A percentile compares a stretch with the other conserved stretches of the same genome.
Conservation (phyloP, 2,329 filamentous ascomycete genomes). For the Emydomyces testavorans region DNA sequence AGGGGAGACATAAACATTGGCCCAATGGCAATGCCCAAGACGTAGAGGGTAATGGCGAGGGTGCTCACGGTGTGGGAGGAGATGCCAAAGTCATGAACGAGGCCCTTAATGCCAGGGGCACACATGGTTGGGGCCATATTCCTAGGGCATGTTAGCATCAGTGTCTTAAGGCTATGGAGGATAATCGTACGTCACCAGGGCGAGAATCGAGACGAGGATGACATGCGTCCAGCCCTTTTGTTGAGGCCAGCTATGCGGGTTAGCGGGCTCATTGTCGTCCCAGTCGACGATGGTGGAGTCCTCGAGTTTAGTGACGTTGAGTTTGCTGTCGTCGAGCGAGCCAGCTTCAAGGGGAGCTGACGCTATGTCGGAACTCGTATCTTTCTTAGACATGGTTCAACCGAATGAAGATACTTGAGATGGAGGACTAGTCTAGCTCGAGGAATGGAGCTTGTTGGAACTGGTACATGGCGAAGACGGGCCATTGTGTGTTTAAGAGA, state of each 20-base stretch:
- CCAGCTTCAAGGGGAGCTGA: too few relatives aligned
- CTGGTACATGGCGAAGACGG: too few relatives aligned
- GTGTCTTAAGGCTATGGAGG: neutral
- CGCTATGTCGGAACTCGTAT: too few relatives aligned
- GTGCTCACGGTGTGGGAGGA: slow-evolving; percentile 21
- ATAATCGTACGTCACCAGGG: neutral
- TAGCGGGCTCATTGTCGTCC: slow-evolving; percentile 20
- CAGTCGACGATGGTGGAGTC: slow-evolving; percentile 18
- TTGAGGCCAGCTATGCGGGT: slow-evolving; percentile 19
- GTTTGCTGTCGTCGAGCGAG: too few relatives aligned
- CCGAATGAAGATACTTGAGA: too few relatives aligned
- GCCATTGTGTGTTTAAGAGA: too few relatives aligned
- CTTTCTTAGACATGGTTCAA: too few relatives aligned
- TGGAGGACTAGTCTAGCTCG: too few relatives aligned
- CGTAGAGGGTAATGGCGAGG: neutral
- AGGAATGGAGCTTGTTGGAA: too few relatives aligned
- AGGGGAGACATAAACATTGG: slow-evolving; percentile 54
- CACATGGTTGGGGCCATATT: slow-evolving; percentile 5
- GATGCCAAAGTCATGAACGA: neutral
- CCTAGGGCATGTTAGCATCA: neutral
- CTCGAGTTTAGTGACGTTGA: neutral
- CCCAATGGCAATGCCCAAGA: slow-evolving; percentile 24
- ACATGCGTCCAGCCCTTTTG: neutral
- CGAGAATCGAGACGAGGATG: too few relatives aligned
- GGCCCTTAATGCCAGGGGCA: neutral